Percentiles rank a stretch among this genome's conserved stretches.
Evolutionary conservation across 768 basidiomycete species (phyloP).

Genomic region (Nidularia pulvinata): DNA sequence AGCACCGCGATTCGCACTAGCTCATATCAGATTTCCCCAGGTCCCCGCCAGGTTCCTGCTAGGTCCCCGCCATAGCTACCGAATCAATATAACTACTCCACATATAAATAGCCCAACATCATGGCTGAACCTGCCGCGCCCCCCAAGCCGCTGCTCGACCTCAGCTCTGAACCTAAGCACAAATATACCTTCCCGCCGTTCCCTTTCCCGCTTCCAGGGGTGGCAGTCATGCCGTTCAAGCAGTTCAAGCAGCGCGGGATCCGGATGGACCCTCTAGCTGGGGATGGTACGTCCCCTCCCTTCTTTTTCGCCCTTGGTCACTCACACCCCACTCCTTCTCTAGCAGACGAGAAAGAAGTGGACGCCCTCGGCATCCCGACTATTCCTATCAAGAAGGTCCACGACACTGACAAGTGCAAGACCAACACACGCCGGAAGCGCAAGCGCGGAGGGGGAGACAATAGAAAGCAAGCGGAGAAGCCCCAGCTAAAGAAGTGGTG

Average conservation of each 20-base stretch:
- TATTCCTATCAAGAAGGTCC: constrained; percentile 47
- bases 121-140: too few relatives aligned
- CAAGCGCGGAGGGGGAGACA: constrained; percentile 23
- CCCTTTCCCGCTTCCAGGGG: constrained; percentile 35
- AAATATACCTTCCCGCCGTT: constrained; percentile 63
- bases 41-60: too few relatives aligned
- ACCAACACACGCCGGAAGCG: constrained; percentile 42
- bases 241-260: constrained; percentile 39
- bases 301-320: constrained; percentile 32
- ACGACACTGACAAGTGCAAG: constrained; percentile 55
- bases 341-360: constrained; percentile 43
- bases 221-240: constrained; percentile 39
- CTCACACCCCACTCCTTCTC: neutral
- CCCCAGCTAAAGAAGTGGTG: constrained; percentile 9
- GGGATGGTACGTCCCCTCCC: constrained; percentile 8
- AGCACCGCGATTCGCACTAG: too few relatives aligned
- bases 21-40: too few relatives aligned
- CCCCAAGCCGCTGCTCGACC: too few relatives aligned
- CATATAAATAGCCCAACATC: too few relatives aligned
- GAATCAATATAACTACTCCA: too few relatives aligned
- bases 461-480: too few relatives aligned
- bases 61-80: too few relatives aligned
- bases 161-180: too few relatives aligned
- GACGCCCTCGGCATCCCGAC: constrained; percentile 74
- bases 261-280: constrained; percentile 23